phyloP scores from a whole-genome alignment of 2,329 filamentous ascomycete genomes.

The Drechmeria coniospora region DNA sequence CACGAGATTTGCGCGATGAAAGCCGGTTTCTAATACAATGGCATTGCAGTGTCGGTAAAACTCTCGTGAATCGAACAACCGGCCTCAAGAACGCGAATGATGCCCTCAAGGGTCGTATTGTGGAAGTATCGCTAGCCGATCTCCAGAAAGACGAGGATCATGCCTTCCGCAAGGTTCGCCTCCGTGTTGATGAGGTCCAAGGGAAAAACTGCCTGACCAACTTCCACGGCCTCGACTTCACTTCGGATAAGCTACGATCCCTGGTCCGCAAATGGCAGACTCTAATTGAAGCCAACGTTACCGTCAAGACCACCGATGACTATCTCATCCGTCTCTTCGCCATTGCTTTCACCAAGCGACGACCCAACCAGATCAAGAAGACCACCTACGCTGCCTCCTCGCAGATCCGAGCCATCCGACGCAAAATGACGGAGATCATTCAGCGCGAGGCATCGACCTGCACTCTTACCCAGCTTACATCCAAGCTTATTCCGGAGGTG shows the following conservation, averaged over 20 bases:
- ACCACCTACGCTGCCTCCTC: conserved; percentile 96
- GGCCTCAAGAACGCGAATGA: conserved; percentile 99
- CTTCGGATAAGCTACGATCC: conserved; percentile 98
- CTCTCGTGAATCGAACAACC: conserved; percentile 96
- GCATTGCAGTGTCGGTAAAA: conserved; percentile 82
- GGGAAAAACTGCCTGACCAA: conserved; percentile 99
- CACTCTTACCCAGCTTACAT: conserved; percentile 90
- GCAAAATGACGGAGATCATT: conserved; percentile 99
- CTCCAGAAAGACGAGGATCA: conserved; percentile 99
- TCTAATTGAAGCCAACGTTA: conserved; percentile 98
- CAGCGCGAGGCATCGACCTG: conserved; percentile 86
- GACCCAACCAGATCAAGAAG: conserved; percentile 99
- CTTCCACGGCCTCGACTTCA: conserved; percentile 99
- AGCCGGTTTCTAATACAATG: too few species aligned
- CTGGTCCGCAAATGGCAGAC: conserved; percentile 99
- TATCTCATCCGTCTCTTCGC: conserved; percentile 98
- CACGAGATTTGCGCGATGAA: too few species aligned
- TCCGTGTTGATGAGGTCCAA: conserved; percentile 96
- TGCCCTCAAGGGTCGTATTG: conserved; percentile 93
- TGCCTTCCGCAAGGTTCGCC: conserved; percentile 98
- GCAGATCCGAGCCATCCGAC: conserved; percentile 94
- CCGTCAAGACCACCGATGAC: conserved; percentile 99
- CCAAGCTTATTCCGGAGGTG: conserved; percentile 98
- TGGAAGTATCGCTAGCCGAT: conserved; percentile 97
- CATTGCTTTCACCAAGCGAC: conserved; percentile 98